Evolutionary conservation across 179 eudicot species (phyloP), one percentile per base, ranked within the genome.

Genomic region (Pouteria campechiana): DNA sequence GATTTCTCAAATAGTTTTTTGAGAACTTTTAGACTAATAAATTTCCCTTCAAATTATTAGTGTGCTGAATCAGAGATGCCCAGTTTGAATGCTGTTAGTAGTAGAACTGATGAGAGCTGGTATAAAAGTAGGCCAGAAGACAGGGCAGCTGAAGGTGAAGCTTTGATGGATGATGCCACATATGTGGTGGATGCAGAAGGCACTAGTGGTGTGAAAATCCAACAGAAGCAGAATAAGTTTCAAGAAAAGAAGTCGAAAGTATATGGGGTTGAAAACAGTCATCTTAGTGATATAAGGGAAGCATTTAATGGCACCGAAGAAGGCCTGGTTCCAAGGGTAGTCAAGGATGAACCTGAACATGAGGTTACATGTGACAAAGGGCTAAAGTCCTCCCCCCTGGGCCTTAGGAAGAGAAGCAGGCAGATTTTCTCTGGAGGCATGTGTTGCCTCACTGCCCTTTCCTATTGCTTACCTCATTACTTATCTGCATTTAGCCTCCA

Each of bases 221-320:
- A n/a, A n/a, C n/a, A 46, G 48, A 81, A 68, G 55, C 72, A 55
- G 30, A 76, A 58, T 66, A 75, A 60, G 37, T 36, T 65, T 35
- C 32, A 48, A 44, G 80, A 71, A 50, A 75, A 63, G 51, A 87
- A 73, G 43, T 24, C 57, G 24, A 75, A 71, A 48, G 67, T 53
- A 50, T 63, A 59, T 60, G 70, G 60, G 41, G 60, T 36, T 56
- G 64, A 47, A 48, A 61, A 64, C 16, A 60, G 58, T 55, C 68
- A 63, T 42, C 59, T 65, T 49, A 85, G 79, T 77, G 94, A 87
- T 37, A 55, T 63, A 43, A 73, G 73, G 73, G 99, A 92, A 70
- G 93, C 83, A 32, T 79, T 92, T 60, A 92, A 96, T 57, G 94
- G 88, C 29, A 92, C 96, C 23, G 95, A 83, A 63, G 93, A 76